Evolutionary conservation across 495 filamentous ascomycete genomes (phyloP).

Genomic region (Massariosphaeria phaeospora): DNA sequence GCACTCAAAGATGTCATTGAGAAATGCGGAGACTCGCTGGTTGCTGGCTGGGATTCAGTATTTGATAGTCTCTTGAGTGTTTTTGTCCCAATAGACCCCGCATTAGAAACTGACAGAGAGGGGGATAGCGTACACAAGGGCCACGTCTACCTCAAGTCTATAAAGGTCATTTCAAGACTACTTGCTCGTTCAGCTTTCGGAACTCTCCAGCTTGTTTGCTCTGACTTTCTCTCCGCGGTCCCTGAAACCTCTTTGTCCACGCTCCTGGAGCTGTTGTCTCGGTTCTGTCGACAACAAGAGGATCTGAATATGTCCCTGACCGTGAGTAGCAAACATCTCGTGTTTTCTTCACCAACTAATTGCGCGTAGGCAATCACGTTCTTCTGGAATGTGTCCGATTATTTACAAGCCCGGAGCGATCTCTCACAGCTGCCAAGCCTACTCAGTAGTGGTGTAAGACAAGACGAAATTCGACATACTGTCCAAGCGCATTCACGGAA

Average conservation of each 20-base stretch:
- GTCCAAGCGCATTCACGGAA: conserved; percentile 50
- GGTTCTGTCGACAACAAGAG: conserved; percentile 79
- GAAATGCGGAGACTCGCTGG: conserved; percentile 77
- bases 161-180: conserved; percentile 51
- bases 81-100: conserved; percentile 45
- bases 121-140: background rate
- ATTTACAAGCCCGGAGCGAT: conserved; percentile 54
- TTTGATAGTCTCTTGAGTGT: conserved; percentile 83
- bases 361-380: conserved; percentile 69
- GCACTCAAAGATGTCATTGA: conserved; percentile 77
- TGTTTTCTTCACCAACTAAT: background rate
- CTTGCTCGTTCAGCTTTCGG: conserved; percentile 80
- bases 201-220: conserved; percentile 86
- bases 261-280: conserved; percentile 80
- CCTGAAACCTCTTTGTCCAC: conserved; percentile 73
- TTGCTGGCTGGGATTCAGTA: conserved; percentile 74
- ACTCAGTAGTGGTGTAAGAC: conserved; percentile 42
- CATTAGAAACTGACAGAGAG: background rate
- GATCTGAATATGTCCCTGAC: conserved; percentile 96
- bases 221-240: conserved; percentile 79
- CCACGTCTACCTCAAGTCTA: background rate
- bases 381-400: conserved; percentile 92
- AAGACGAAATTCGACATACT: conserved; percentile 42
- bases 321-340: conserved; percentile 41
- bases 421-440: conserved; percentile 44